phyloP scores from a whole-genome alignment of 441 rosid species.

The Biscutella laevigata region DNA sequence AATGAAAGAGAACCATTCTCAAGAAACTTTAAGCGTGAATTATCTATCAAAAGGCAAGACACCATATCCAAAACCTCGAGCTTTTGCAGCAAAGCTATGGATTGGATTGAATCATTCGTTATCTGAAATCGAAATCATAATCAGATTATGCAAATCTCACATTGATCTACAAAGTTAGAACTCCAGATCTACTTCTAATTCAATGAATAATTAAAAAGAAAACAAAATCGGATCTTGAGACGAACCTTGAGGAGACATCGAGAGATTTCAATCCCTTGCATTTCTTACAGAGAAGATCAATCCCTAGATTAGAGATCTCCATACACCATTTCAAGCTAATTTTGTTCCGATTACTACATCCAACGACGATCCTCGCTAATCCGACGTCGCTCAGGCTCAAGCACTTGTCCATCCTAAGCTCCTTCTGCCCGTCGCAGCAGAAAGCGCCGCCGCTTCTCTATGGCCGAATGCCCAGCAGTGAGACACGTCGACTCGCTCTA shows the following conservation, averaged over 20 bases:
- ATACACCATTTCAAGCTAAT: constrained; percentile 89
- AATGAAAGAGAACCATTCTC: constrained; percentile 58
- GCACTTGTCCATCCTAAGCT: constrained; percentile 69
- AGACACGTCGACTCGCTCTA: constrained; percentile 68
- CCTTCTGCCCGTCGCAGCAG: constrained; percentile 43
- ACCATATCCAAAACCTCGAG: constrained; percentile 58
- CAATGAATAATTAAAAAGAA: too few relatives aligned
- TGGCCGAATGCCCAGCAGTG: constrained; percentile 64
- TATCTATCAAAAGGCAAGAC: constrained; percentile 54
- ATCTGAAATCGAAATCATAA: constrained; percentile 39
- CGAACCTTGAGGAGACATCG: constrained; percentile 82
- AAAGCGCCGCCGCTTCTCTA: constrained; percentile 73
- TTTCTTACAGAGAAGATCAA: constrained; percentile 79
- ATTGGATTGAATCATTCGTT: constrained; percentile 54
- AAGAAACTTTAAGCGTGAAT: constrained; percentile 51
- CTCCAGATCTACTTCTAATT: too few relatives aligned
- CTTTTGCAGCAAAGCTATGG: constrained; percentile 50
- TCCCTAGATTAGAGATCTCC: constrained; percentile 73
- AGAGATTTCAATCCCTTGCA: constrained; percentile 49
- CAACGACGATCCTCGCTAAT: constrained; percentile 66
- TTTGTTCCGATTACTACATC: constrained; percentile 50
- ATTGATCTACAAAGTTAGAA: not conserved
- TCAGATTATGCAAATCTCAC: not conserved
- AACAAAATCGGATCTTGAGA: too few relatives aligned
- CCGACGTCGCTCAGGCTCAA: constrained; percentile 72